A percentile compares a stretch with the other conserved stretches of the same genome.
These are phyloP conservation scores for Metroxylon sagu DNA, from an alignment of 176 grass and related monocot genomes.

Conservation along the genomic window DNA sequence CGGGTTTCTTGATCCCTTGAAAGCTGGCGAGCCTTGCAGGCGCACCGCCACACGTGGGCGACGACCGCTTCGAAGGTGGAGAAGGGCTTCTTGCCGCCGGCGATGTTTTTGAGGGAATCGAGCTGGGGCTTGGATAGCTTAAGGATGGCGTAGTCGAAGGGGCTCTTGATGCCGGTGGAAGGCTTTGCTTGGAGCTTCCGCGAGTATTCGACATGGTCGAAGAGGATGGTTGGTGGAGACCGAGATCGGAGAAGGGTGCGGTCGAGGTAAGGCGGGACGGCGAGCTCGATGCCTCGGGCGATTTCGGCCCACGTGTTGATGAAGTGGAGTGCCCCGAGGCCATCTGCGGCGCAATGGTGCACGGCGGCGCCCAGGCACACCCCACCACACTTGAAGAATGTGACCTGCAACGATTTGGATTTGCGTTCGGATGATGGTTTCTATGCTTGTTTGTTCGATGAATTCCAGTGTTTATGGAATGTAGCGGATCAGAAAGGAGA, in stretches of 20 bases:
- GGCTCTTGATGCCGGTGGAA: background rate
- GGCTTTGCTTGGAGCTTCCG: too few species aligned
- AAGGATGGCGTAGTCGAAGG: slow-evolving; percentile 27
- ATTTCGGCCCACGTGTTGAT: slow-evolving; percentile 39
- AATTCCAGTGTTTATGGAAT: too few species aligned
- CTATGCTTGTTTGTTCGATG: too few species aligned
- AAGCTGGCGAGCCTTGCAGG: slow-evolving; percentile 34
- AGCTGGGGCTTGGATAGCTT: slow-evolving; percentile 33
- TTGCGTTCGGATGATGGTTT: too few species aligned
- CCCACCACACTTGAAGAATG: slow-evolving; percentile 49
- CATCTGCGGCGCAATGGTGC: slow-evolving; percentile 46
- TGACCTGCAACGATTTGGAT: slow-evolving; percentile 24
- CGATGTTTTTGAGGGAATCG: slow-evolving; percentile 26
- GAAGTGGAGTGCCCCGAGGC: slow-evolving; percentile 34
- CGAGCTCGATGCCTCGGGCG: background rate
- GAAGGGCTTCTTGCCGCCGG: background rate
- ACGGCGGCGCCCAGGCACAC: slow-evolving; percentile 33
- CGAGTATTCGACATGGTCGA: slow-evolving; percentile 30
- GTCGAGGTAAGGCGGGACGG: slow-evolving; percentile 28
- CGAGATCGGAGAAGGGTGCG: slow-evolving; percentile 42
- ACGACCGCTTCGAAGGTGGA: slow-evolving; percentile 61
- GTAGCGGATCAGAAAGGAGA: too few species aligned
- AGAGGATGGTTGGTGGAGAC: slow-evolving; percentile 14
- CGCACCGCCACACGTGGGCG: slow-evolving; percentile 58
- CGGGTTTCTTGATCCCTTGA: slow-evolving; percentile 14